Evolutionary conservation across 257 asterid genomes (phyloP), one percentile per base, ranked within the genome.

Genomic region (Fraxinus cuspidata): DNA sequence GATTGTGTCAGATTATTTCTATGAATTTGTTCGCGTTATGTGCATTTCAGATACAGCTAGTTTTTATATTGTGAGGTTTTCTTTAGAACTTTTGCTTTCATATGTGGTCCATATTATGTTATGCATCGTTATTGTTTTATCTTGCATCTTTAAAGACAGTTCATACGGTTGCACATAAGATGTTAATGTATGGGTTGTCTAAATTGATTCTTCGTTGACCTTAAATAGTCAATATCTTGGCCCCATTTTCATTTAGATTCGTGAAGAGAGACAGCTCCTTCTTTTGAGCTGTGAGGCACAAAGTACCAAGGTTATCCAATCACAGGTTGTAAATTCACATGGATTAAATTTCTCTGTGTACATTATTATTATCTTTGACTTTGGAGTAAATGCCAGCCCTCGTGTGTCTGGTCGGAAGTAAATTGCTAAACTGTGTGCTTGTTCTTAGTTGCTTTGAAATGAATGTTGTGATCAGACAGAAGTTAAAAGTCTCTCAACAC

Each of bases 251-350:
- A 60, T 9, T 21, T 60, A 21, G 31, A 60, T 23, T 60, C 7
- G 7, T 8, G 68, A 21, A 60, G 15, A 18, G 28, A 21, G 29
- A 21, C 32, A 21, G 2, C 29, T 3, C 32, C 31, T 25, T 12
- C 38, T 23, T 11, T 60, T 23, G 31, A 34, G 32, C 34, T 1
- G 34, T 60, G 66, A 23, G 31, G 68, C 68, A 23, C 31, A 28
- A 75, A 15, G 25, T 31, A 47, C 44, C 7, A 18, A 74, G 47
- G 38, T 66, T 38, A 65, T 42, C 64, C 63, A 75, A 64, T 40
- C 19, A 40, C 66, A 75, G 69, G 38, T 42, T 37, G 10, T 7
- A 53, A 23, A 64, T 21, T 63, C 78, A 29, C 70, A 47, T 44
- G 73, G 69, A 70, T 16, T 51, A 34, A 69, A 60, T 64, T 31